Base-by-base conservation (phyloP, 2,329 filamentous ascomycete genomes). In the Cadophora gregata region DNA sequence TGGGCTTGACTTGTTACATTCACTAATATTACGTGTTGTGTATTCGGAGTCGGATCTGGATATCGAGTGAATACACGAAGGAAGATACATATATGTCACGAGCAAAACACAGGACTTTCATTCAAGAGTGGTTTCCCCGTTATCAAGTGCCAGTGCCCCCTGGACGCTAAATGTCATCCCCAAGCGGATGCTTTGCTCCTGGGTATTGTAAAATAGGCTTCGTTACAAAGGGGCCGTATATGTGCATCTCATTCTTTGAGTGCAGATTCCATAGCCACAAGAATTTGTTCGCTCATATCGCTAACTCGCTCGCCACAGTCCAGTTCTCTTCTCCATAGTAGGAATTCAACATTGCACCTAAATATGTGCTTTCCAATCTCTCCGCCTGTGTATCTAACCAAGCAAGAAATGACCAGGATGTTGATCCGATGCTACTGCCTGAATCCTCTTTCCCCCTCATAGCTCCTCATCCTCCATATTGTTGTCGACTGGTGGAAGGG, bases 391-490 rank as follows among this genome's bases (percentile, higher is more conserved):
- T 47, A 55, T 36, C 21, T 55, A 55, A 45, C 50, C 60, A 55
- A 63, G 60, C 60, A 63, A 45, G 33, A 55, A 36, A 16, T 56
- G 31, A 33, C 24, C 24, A 63, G 60, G 36, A 38, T 62, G 27
- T 53, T 19, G 24, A 25, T 45, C 48, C 48, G n/a, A 53, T 36
- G 53, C 53, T 55, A 21, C 29, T 29, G 16, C 10, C 3, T 25
- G n/a, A n/a, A 31, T 62, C 45, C 12, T 29, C 21, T 29, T 8
- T 6, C 31, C 21, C 50, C 31, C 6, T 75, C 69, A 76, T 71
- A 75, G 67, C 59, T 76, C 74, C 62, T 76, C 75, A 56, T 76
- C 75, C 47, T 31, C 70, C 66, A 59, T 70, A 64, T 25, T 53
- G 24, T 38, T 53, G 29, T 61, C 45, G 3, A 47, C 24, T 33